Conservation (phyloP, 257 asterid species). For the Handroanthus guayacan region DNA sequence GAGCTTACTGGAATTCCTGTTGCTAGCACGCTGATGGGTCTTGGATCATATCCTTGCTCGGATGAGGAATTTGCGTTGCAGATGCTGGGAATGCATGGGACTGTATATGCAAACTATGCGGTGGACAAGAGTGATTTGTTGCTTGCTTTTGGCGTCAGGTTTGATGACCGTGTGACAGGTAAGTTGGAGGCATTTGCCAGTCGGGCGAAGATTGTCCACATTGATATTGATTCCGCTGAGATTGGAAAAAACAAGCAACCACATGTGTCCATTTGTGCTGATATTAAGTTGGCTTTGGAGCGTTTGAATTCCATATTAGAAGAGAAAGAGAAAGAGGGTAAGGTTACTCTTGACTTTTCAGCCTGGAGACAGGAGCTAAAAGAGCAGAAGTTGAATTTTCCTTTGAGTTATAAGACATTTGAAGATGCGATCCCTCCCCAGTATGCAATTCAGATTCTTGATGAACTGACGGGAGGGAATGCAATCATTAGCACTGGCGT, state of each 20-base stretch:
- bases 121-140: slow-evolving; percentile 83
- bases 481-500: slow-evolving; percentile 83
- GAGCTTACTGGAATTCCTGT: slow-evolving; percentile 78
- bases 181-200: slow-evolving; percentile 86
- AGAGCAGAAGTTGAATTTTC: slow-evolving; percentile 60
- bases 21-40: slow-evolving; percentile 83
- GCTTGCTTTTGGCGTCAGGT: slow-evolving; percentile 88
- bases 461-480: slow-evolving; percentile 74
- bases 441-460: slow-evolving; percentile 72
- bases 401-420: slow-evolving; percentile 63
- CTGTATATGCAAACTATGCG: slow-evolving; percentile 76
- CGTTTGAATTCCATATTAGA: slow-evolving; percentile 64
- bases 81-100: slow-evolving; percentile 96
- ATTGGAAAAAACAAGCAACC: slow-evolving; percentile 89
- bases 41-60: slow-evolving; percentile 72
- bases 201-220: slow-evolving; percentile 85
- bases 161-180: slow-evolving; percentile 92
- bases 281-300: slow-evolving; percentile 60
- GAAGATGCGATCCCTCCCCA: slow-evolving; percentile 88
- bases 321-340: slow-evolving; percentile 30
- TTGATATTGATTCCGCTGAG: slow-evolving; percentile 86
- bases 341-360: slow-evolving; percentile 52
- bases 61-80: slow-evolving; percentile 66
- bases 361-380: slow-evolving; percentile 75
- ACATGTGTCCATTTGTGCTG: slow-evolving; percentile 77